Conservation (phyloP, 495 filamentous ascomycete genomes). For the Viridothelium virens region DNA sequence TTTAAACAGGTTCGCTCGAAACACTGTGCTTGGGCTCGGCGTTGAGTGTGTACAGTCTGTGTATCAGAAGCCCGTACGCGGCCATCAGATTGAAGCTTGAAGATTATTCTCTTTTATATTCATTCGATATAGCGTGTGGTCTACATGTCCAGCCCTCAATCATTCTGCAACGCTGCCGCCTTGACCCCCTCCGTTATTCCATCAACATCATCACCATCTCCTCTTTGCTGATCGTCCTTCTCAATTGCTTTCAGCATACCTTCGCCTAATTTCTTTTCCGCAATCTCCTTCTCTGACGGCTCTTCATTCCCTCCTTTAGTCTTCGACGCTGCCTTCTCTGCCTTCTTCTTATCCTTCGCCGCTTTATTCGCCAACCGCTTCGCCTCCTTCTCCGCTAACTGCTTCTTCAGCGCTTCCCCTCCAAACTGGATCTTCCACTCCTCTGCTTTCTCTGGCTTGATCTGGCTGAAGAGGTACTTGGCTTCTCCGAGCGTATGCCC, state of each 20-base stretch:
- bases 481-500: constrained; percentile 79
- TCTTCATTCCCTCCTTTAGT: constrained; percentile 27
- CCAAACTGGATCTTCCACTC: constrained; percentile 79
- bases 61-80: background rate
- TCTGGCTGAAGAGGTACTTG: constrained; percentile 72
- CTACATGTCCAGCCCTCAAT: background rate
- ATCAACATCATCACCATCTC: constrained; percentile 31
- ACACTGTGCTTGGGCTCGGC: background rate
- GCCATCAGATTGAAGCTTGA: background rate
- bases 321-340: constrained; percentile 50
- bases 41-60: background rate
- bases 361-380: constrained; percentile 48
- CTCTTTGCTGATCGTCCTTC: constrained; percentile 17
- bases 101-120: background rate
- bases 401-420: constrained; percentile 56
- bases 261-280: constrained; percentile 3
- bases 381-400: constrained; percentile 54
- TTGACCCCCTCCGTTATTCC: constrained; percentile 21
- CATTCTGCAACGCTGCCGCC: constrained; percentile 2
- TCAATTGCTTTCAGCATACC: constrained; percentile 16
- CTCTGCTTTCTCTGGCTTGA: constrained; percentile 71
- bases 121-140: background rate
- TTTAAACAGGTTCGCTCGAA: background rate
- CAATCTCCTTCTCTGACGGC: constrained; percentile 7
- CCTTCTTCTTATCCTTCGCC: constrained; percentile 50